A percentile compares a stretch with the other conserved stretches of the same genome.
Evolutionary conservation across 495 filamentous ascomycete species (phyloP).

Genomic region (Geoglossum glabrum): DNA sequence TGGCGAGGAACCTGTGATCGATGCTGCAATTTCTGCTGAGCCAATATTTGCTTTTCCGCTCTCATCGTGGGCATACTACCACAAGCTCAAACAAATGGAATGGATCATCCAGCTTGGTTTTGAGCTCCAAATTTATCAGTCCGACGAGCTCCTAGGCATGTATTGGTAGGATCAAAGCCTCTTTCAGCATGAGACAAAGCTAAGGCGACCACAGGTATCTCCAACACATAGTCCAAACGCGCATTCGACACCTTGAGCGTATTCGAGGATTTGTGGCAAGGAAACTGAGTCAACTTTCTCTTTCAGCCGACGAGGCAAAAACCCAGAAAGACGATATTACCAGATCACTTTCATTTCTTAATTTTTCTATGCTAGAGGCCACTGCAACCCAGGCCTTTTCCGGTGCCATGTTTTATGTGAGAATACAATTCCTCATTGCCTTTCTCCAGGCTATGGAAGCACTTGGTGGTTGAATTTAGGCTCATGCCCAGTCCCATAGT

Average conservation of each 20-base stretch:
- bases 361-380: slow-evolving; percentile 42
- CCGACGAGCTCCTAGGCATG: slow-evolving; percentile 73
- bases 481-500: slow-evolving; percentile 10
- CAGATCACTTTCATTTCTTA: slow-evolving; percentile 36
- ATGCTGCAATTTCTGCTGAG: slow-evolving; percentile 14
- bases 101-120: slow-evolving; percentile 88
- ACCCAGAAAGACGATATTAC: slow-evolving; percentile 18
- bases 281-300: slow-evolving; percentile 10
- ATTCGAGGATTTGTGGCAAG: slow-evolving; percentile 40
- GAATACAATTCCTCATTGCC: slow-evolving; percentile 6
- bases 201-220: slow-evolving; percentile 18
- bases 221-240: slow-evolving; percentile 31
- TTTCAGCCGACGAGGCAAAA: slow-evolving; percentile 13
- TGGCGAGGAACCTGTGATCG: slow-evolving; percentile 34
- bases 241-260: slow-evolving; percentile 44
- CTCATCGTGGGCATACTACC: slow-evolving; percentile 71
- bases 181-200: neutral
- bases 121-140: slow-evolving; percentile 73
- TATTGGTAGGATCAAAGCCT: slow-evolving; percentile 44
- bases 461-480: neutral
- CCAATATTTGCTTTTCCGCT: slow-evolving; percentile 48
- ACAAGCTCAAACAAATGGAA: slow-evolving; percentile 74
- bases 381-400: slow-evolving; percentile 50
- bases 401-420: slow-evolving; percentile 36
- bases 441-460: neutral